A percentile compares a stretch with the other conserved stretches of the same genome.
Conservation (phyloP, 1,284 basidiomycete genomes). For the Heterobasidion parviporum region DNA sequence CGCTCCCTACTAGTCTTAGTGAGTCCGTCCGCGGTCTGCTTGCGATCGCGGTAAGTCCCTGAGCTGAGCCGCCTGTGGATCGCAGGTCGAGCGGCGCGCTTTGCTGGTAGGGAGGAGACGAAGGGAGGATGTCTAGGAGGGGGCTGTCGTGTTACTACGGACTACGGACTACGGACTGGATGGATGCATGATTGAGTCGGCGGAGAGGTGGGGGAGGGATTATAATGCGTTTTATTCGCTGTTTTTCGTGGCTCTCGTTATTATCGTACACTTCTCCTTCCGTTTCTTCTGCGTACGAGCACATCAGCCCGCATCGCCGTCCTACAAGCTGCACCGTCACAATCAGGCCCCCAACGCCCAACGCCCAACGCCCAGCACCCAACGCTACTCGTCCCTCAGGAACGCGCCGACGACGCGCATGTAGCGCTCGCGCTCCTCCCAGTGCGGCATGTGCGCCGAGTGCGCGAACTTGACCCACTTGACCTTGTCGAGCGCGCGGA, state of each 20-base stretch:
- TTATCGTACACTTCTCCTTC: neutral
- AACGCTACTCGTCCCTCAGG: neutral
- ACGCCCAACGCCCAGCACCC: neutral
- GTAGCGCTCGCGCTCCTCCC: conserved; percentile 21
- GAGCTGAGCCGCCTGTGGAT: neutral
- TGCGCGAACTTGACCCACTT: conserved; percentile 21
- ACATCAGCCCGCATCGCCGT: neutral
- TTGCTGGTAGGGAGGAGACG: too few species aligned
- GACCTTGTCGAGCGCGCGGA: conserved; percentile 17
- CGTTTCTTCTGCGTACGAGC: neutral
- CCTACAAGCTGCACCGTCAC: neutral
- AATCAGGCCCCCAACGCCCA: too few species aligned
- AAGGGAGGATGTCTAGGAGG: too few species aligned
- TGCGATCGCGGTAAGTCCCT: neutral
- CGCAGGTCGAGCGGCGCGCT: neutral
- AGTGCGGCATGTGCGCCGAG: conserved; percentile 21
- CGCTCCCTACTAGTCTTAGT: too few species aligned
- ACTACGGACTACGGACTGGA: neutral
- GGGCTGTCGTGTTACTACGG: neutral
- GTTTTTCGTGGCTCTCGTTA: too few species aligned
- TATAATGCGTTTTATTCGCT: too few species aligned
- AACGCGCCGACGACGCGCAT: conserved; percentile 18
- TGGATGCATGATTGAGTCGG: too few species aligned
- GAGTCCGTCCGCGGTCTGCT: too few species aligned
- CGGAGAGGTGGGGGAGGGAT: too few species aligned